These are phyloP conservation scores for Aspergillus tubingensis DNA, from an alignment of 2,329 filamentous ascomycete species.

Conservation along the genomic window DNA sequence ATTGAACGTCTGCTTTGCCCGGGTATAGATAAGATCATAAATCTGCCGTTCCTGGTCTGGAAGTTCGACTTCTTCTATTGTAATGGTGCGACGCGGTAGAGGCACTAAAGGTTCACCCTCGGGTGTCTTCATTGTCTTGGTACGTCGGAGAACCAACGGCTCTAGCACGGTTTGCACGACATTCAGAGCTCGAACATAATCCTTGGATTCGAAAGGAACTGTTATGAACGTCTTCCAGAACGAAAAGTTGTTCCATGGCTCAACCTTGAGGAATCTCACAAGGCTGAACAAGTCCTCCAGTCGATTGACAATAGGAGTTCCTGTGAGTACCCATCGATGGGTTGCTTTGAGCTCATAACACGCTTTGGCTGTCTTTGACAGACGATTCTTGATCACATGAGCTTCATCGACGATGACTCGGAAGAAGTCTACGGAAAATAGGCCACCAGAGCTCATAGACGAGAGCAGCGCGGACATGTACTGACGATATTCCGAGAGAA, in stretches of 20 bases:
- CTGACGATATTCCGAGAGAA: slow-evolving; percentile 85
- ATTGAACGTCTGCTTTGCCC: slow-evolving; percentile 80
- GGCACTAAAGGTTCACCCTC: slow-evolving; percentile 78
- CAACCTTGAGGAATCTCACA: slow-evolving; percentile 87
- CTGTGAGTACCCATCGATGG: slow-evolving; percentile 91
- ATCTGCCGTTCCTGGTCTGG: slow-evolving; percentile 83
- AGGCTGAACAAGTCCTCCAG: slow-evolving; percentile 93
- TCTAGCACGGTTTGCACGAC: slow-evolving; percentile 97
- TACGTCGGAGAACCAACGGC: slow-evolving; percentile 89
- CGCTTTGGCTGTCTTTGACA: slow-evolving; percentile 90
- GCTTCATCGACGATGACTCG: slow-evolving; percentile 94
- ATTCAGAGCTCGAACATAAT: slow-evolving; percentile 89
- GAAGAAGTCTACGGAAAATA: slow-evolving; percentile 94
- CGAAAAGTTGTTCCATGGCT: slow-evolving; percentile 98
- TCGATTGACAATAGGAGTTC: slow-evolving; percentile 94
- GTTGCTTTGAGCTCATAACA: slow-evolving; percentile 85
- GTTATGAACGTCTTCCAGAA: slow-evolving; percentile 99
- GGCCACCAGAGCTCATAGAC: slow-evolving; percentile 61
- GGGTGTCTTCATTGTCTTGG: slow-evolving; percentile 97
- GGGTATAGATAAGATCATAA: slow-evolving; percentile 84
- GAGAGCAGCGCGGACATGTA: slow-evolving; percentile 52
- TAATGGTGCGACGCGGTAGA: slow-evolving; percentile 75
- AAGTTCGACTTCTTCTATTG: slow-evolving; percentile 85
- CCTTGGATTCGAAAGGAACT: slow-evolving; percentile 91
- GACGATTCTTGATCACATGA: slow-evolving; percentile 86